Base-by-base conservation (phyloP, 2,329 filamentous ascomycete species). In the Sordariomycetes sp. region DNA sequence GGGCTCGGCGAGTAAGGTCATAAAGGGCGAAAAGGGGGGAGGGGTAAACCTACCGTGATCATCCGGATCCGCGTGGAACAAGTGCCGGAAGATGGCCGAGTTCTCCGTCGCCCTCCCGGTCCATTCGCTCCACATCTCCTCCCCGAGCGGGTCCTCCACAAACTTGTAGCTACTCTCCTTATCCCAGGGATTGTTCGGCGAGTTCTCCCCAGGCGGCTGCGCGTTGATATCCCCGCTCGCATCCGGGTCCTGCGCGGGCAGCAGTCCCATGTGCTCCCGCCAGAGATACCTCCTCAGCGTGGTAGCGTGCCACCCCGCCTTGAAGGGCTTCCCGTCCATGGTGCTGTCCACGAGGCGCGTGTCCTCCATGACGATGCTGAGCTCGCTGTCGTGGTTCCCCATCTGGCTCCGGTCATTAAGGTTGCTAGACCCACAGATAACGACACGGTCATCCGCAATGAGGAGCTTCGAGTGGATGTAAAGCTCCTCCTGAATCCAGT, bases 401-500 rank as follows among this genome's bases (percentile, higher is more conserved):
- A 94, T 74, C 70, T 96, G 91, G 55, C 89, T 83, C 56, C 92
- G 86, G 67, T 97, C 92, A 68, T 96, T 97, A 64, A 96, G 78
- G 70, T 96, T 97, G 61, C 88, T 89, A 28, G 86, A 90, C 20
- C 90, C 90, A 66, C 90, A 94, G 56, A 96, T 82, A 1, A 88
- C 90, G 53, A 90, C 79, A 57, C 84, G 83, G 68, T 97, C 92
- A 66, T 97, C 91, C 1, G 86, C 87, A 62, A 96, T 92, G 62
- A 94, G 79, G 39, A 96, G 78, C 73, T 97, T 99, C 32, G 84
- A 87, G 69, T 99, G 94, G 53, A 97, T 86, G 68, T 99, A 99
- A 1, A 97, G 80, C 69, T 99, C 92, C 68, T 99, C 94, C 67
- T 96, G 92, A 59, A 97, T 86, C 76, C 94, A 95, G 67, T 95